Evolutionary conservation across 352 stramenopile genomes (phyloP), one percentile per base, ranked within the genome.

Genomic region (Hyaloperonospora brassicae): DNA sequence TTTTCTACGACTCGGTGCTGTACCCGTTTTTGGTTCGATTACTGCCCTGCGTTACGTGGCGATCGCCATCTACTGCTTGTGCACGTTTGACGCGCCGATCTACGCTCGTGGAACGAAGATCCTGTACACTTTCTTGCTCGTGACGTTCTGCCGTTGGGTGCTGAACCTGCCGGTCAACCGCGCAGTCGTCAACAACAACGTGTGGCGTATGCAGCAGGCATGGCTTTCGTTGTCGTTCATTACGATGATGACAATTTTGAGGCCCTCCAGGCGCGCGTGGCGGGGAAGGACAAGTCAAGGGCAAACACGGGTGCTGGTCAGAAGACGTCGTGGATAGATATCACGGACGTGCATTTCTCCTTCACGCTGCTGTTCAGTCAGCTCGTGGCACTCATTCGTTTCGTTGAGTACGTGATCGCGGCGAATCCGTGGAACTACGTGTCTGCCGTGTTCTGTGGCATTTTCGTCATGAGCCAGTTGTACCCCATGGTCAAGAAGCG

Each of bases 401-500:
- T 93, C 62, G 89, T 94, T 65, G 73, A 90, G 65, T 94, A 94
- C 67, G 80, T 93, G 57, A 94, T 89, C 62, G 84, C 84, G 0
- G 91, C 82, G 43, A 88, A 76, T 47, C 82, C 84, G 55, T 93
- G 82, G 84, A 91, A 93, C 62, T 93, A 91, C 76, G 79, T 93
- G 11, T 93, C 84, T 25, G 71, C 84, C 14, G 85, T 87, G 70
- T 94, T 94, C 62, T 93, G 93, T 50, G 84, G 84, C 47, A 84
- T 88, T 55, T 94, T 85, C 66, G 78, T 91, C 51, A 89, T 89
- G 80, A 75, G 65, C 52, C 74, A 94, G 58, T 87, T 87, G 51
- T 91, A 89, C 71, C 84, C 84, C 48, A 94, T 94, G 84, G 84
- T 94, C 54, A 91, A 91, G 73, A 94, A 93, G 84, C 93, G 84